A percentile compares a stretch with the other conserved stretches of the same genome.
Evolutionary conservation across 345 rosid species (phyloP).

Genomic region (Cardiospermum halicacabum): DNA sequence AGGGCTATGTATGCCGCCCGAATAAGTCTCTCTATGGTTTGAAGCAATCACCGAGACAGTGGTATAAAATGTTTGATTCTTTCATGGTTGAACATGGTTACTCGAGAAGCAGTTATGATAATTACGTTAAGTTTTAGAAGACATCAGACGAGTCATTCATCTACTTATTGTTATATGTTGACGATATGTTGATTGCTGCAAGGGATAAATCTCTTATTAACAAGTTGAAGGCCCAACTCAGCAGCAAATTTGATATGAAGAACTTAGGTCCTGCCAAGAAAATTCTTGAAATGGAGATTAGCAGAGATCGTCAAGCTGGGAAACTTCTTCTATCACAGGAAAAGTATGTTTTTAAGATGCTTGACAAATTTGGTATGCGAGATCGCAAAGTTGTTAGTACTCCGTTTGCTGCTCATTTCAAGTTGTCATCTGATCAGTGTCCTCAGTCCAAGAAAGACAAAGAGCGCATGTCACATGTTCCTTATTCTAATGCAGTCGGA

Average conservation of each 20-base stretch:
- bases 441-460: neutral
- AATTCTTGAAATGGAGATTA: neutral
- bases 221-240: neutral
- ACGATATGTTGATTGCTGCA: constrained; percentile 1
- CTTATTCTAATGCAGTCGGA: neutral
- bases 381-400: neutral
- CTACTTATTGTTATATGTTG: neutral
- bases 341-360: neutral
- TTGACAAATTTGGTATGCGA: neutral
- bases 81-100: neutral
- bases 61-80: neutral
- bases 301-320: neutral
- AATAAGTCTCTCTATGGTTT: neutral
- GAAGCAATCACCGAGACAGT: neutral
- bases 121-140: neutral
- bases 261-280: neutral
- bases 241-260: neutral
- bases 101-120: no score
- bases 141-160: neutral
- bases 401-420: neutral
- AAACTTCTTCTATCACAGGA: neutral
- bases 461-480: neutral
- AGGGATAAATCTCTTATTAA: neutral
- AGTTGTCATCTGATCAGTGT: neutral
- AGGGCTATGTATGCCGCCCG: neutral